Base-by-base conservation (phyloP, 1,139 yeast species). In the Debaryomyces robertsiae region DNA sequence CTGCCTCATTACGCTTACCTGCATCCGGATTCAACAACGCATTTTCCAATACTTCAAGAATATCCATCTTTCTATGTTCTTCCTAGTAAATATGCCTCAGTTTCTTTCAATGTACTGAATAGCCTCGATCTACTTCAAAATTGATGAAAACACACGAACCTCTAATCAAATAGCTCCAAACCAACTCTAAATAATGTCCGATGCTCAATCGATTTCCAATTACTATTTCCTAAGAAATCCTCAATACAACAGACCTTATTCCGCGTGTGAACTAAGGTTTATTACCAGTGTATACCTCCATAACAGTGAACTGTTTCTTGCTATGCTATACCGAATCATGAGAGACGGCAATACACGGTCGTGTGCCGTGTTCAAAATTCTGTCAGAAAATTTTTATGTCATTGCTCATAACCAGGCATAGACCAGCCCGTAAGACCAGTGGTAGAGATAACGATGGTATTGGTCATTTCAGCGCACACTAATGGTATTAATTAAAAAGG, bases 1-100 rank as follows among this genome's bases (percentile, higher is more conserved):
- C 96, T 45, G 98, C 96, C 51, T 79, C 79, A 29, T 83, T 69
- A 65, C 98, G 82, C 53, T 79, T 79, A 46, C 73, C 67, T 40
- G 86, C 82, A 63, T 88, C 84, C 14, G 73, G 77, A 55, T 73
- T 77, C 53, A 83, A 67, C 58, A 86, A 78, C 46, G 96, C 95
- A 58, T 84, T 83, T 61, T 87, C 94, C 58, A 89, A 78, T 46
- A 85, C 72, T 54, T 77, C 77, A 50, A 83, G 81, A 58, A 88
- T 81, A 65, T 87, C 89, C 84, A 82, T 82, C 13, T 15, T 33
- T 27, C 23, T 16, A 9, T 24, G 22, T 33, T 9, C 17, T 1
- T 33, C 25, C 16, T 16, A 33, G 25, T 14, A 19, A 19, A 19
- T 19, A 19, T 19, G 22, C 22, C 22, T 19, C 22, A 7, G 7